A percentile compares a stretch with the other conserved stretches of the same genome.
These are phyloP conservation scores for Colletotrichum chrysophilum DNA, from an alignment of 2,329 filamentous ascomycete genomes.

Conservation along the genomic window DNA sequence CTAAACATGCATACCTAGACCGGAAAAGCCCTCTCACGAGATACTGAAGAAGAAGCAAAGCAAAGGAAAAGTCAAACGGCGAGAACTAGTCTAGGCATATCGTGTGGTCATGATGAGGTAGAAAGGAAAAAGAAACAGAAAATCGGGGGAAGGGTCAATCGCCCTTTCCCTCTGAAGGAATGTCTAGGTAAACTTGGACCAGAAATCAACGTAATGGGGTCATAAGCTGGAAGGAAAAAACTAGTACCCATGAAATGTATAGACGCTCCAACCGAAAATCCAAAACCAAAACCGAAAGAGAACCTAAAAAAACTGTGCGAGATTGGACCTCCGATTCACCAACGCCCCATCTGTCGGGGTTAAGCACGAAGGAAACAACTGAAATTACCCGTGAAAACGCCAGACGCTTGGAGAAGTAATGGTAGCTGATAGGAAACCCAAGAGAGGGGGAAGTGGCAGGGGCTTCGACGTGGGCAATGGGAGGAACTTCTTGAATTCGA, in stretches of 20 bases:
- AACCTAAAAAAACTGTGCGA: background rate
- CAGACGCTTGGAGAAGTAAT: background rate
- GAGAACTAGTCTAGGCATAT: background rate
- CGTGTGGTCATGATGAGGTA: background rate
- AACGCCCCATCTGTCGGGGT: background rate
- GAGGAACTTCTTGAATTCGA: slow-evolving; percentile 22
- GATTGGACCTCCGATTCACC: background rate
- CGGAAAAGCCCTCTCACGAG: background rate
- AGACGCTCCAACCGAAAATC: background rate
- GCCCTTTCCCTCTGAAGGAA: background rate
- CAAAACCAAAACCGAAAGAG: background rate
- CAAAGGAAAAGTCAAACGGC: background rate
- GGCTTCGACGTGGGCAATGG: background rate
- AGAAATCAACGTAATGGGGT: background rate
- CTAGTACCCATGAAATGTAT: background rate
- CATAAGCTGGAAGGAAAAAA: background rate
- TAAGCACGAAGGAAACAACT: background rate
- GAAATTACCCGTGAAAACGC: background rate
- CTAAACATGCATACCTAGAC: background rate
- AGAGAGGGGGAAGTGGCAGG: background rate
- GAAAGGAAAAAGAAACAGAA: background rate
- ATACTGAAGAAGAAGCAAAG: background rate
- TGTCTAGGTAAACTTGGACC: background rate
- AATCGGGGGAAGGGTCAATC: background rate
- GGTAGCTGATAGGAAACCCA: background rate